Percentiles rank a stretch among this genome's conserved stretches.
Conservation (phyloP, 306 rosid genomes). For the Cicer judaicum region DNA sequence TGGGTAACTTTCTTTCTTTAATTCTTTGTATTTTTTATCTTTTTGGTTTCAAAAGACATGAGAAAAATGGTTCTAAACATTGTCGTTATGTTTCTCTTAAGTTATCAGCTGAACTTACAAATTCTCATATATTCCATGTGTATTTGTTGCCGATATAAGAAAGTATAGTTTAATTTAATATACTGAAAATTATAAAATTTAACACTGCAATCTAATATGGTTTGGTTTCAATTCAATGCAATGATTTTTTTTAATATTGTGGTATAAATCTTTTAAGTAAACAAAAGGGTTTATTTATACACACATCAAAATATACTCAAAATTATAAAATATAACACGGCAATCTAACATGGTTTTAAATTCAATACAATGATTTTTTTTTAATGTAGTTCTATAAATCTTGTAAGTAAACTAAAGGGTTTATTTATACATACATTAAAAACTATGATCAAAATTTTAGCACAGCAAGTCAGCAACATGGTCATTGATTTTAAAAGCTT, state of each 20-base stretch:
- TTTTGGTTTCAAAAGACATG: neutral
- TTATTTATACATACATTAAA: neutral
- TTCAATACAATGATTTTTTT: neutral
- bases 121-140: neutral
- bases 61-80: neutral
- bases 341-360: constrained; percentile 12
- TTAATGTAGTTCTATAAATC: neutral
- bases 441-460: neutral
- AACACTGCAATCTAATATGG: neutral
- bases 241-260: neutral
- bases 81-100: neutral
- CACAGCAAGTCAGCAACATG: too few relatives aligned
- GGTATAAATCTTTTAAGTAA: neutral
- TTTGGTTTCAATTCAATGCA: constrained; percentile 1
- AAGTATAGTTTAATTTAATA: neutral
- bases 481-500: constrained; percentile 21
- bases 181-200: constrained; percentile 19
- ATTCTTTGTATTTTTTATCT: neutral
- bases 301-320: neutral
- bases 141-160: neutral
- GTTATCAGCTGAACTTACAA: neutral
- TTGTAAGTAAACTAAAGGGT: neutral
- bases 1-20: neutral
- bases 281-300: neutral
- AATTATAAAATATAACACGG: constrained; percentile 8